Evolutionary conservation across 2,329 filamentous ascomycete species (phyloP).

Genomic region (Thelonectria discophora): DNA sequence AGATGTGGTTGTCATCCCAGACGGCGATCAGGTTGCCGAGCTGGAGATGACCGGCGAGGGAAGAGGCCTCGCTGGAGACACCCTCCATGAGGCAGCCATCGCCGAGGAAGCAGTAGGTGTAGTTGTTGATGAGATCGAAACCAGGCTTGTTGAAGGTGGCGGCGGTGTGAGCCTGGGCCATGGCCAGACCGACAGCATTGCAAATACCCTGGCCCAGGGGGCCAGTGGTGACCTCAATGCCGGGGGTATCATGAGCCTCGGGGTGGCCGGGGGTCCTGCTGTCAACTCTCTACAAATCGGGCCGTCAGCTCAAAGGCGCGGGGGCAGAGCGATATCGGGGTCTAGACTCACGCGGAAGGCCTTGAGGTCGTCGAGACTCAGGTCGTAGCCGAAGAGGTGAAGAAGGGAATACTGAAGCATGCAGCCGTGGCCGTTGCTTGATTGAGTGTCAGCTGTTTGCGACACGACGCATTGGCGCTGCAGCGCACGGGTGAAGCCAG

Average conservation of each 20-base stretch:
- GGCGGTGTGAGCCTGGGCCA: slow-evolving; percentile 91
- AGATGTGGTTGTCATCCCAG: slow-evolving; percentile 99
- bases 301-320: slow-evolving; percentile 6
- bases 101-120: slow-evolving; percentile 96
- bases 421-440: slow-evolving; percentile 96
- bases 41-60: slow-evolving; percentile 93
- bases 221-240: slow-evolving; percentile 97
- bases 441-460: slow-evolving; percentile 27
- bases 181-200: slow-evolving; percentile 97
- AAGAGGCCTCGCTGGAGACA: slow-evolving; percentile 91
- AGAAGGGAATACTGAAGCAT: slow-evolving; percentile 99
- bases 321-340: neutral
- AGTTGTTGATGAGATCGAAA: slow-evolving; percentile 91
- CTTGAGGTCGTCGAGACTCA: slow-evolving; percentile 93
- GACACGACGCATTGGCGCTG: neutral
- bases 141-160: slow-evolving; percentile 97
- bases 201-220: slow-evolving; percentile 97
- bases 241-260: slow-evolving; percentile 94
- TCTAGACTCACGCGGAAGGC: slow-evolving; percentile 84
- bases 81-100: slow-evolving; percentile 99
- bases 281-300: slow-evolving; percentile 56
- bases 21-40: slow-evolving; percentile 96
- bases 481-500: slow-evolving; percentile 1
- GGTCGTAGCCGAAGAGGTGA: slow-evolving; percentile 90
- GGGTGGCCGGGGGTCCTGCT: slow-evolving; percentile 94